Evolutionary conservation across 148 eudicot species (phyloP).

Genomic region (Persicaria tinctoria): DNA sequence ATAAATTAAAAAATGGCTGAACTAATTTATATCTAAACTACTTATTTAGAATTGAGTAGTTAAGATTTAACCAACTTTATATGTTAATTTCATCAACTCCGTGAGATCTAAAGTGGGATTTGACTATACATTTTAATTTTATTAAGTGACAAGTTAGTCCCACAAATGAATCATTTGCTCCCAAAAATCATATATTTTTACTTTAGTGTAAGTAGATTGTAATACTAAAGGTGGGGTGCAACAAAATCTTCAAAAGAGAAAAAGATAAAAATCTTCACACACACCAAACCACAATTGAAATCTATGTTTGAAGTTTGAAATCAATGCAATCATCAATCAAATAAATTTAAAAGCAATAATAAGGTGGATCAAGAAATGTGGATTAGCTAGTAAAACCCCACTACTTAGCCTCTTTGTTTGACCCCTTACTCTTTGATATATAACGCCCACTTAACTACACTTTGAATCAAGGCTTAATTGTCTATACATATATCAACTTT

Average conservation of each 20-base stretch:
- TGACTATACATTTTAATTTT: neutral
- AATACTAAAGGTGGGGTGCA: neutral
- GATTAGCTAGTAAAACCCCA: neutral
- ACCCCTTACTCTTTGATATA: neutral
- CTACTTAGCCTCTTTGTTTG: conserved; percentile 4
- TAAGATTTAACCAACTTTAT: too few relatives aligned
- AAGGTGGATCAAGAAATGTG: conserved; percentile 2
- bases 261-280: neutral
- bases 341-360: neutral
- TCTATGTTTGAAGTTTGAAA: conserved; percentile 9
- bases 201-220: neutral
- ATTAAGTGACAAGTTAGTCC: neutral
- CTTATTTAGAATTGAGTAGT: too few relatives aligned
- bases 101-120: too few relatives aligned
- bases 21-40: too few relatives aligned
- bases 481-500: too few relatives aligned
- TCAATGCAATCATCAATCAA: neutral
- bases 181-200: neutral
- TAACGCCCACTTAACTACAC: neutral
- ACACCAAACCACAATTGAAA: conserved; percentile 3
- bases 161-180: neutral
- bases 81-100: too few relatives aligned
- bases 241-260: conserved; percentile 3
- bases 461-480: neutral
- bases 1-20: too few relatives aligned